Evolutionary conservation across 2,329 filamentous ascomycete species (phyloP), one percentile per base, ranked within the genome.

Genomic region (Diaporthe sp.): DNA sequence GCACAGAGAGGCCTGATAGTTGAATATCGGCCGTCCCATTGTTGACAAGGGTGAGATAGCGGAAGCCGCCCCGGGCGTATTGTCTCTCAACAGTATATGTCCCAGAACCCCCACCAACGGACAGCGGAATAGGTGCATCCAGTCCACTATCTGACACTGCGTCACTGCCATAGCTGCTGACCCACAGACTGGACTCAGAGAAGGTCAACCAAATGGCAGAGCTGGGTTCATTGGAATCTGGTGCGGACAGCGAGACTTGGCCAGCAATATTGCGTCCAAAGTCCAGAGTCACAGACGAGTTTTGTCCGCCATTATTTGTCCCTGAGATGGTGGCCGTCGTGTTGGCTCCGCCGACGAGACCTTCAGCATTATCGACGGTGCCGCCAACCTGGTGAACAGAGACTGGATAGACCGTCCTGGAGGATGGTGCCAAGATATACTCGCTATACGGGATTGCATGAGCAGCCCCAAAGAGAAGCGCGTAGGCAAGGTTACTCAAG

Each of bases 121-220:
- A 71, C 25, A 76, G 40, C 45, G 38, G 64, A 10, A 76, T 73
- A 3, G 75, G 75, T n/a, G 66, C 70, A 47, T 76, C 75, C 9
- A 67, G 50, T 12, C 70, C 66, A 33, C 42, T 25, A 13, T 74
- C 64, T 10, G 75, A 67, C 3, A 71, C 28, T 1, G 85, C 85
- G 78, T 89, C 88, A 74, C 84, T 83, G 10, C 80, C 83, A 38
- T 83, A 77, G 4, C 82, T 83, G 50, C 84, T 87, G 60, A 90
- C 86, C 86, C 86, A 90, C 2, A 88, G 76, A 33, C 76, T 81
- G 2, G 80, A 82, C 74, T 86, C 84, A 0, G 81, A 82, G 72
- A 84, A 86, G 4, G 81, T 83, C 10, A 86, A 74, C 7, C 84
- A 84, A 10, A 86, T 77, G n/a, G 81, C 82, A 13, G 80, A 81